phyloP scores from a whole-genome alignment of 192 early-diverging fungal genomes.

The Backusella circina region DNA sequence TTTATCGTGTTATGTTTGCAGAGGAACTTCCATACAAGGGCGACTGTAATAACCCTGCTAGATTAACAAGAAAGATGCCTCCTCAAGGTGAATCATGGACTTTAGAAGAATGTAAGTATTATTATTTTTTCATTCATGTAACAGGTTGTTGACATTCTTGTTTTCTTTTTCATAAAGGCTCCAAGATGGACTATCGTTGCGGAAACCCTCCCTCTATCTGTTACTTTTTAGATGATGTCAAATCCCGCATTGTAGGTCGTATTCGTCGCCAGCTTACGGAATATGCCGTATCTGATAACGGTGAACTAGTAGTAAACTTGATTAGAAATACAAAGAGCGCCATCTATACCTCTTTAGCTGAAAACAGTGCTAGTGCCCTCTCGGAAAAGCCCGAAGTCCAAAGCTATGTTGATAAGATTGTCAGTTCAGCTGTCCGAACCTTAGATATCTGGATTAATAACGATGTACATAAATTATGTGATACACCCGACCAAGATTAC shows the following conservation, averaged over 20 bases:
- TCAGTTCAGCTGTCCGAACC: constrained; percentile 11
- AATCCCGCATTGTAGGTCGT: constrained; percentile 23
- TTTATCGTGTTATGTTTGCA: constrained; percentile 43
- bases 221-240: constrained; percentile 40
- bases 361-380: constrained; percentile 24
- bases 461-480: constrained; percentile 27
- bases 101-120: constrained; percentile 42
- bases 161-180: constrained; percentile 11
- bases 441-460: constrained; percentile 21
- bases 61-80: constrained; percentile 42
- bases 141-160: not conserved
- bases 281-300: constrained; percentile 19
- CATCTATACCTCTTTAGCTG: constrained; percentile 9
- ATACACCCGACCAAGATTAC: constrained; percentile 5
- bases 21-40: constrained; percentile 51
- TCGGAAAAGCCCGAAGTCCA: constrained; percentile 20
- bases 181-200: constrained; percentile 54
- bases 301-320: constrained; percentile 19
- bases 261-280: constrained; percentile 22
- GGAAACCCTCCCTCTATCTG: constrained; percentile 60
- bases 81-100: constrained; percentile 45
- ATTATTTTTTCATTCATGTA: not conserved
- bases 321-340: constrained; percentile 13
- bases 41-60: constrained; percentile 49
- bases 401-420: constrained; percentile 12